Evolutionary conservation across 2,329 filamentous ascomycete genomes (phyloP), one percentile per base, ranked within the genome.

Genomic region (Claviceps africana): DNA sequence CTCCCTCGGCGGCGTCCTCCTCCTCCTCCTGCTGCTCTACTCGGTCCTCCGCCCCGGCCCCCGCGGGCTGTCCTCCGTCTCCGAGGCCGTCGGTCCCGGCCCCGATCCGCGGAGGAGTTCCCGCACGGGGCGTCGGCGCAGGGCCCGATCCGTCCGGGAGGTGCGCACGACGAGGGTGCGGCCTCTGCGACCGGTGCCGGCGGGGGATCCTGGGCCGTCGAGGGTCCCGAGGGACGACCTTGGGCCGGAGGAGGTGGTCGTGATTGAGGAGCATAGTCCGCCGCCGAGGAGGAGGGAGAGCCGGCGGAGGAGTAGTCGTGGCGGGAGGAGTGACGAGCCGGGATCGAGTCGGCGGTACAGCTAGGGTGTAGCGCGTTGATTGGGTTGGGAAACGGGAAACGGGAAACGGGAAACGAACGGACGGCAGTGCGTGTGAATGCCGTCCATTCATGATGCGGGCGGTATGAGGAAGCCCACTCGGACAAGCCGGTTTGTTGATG

Each of bases 21-120:
- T 81, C 35, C 55, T 79, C 13, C 64, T 80, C 31, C 73, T 74
- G 62, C 59, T 79, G 13, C 56, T 79, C 53, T 78, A 76, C 61
- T 68, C 71, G 2, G 68, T 67, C n/a, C 63, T 77, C 31, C 72
- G 73, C 54, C 67, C 72, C 31, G 68, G 67, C 1, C 71, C 68
- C 1, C 21, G 21, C 15, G 21, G 19, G 13, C 17, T 22, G 13
- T 19, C 22, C 4, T 28, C 42, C 13, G 5, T 17, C 13, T 44
- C 42, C n/a, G n/a, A n/a, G 17, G 22, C 25, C 11, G 22, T 4
- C 1, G 3, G 5, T 15, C 25, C 42, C 13, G 28, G 5, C 22
- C 10, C 39, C 11, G 15, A 8, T 39, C 61, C 62, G 51, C 55
- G 61, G 33, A 55, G 57, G 35, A 25, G 30, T 31, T 11, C 33